Percentiles rank a stretch among this genome's conserved stretches.
Evolutionary conservation across 176 grass and related monocot genomes (phyloP).

Genomic region (Echinochloa phyllopogon): DNA sequence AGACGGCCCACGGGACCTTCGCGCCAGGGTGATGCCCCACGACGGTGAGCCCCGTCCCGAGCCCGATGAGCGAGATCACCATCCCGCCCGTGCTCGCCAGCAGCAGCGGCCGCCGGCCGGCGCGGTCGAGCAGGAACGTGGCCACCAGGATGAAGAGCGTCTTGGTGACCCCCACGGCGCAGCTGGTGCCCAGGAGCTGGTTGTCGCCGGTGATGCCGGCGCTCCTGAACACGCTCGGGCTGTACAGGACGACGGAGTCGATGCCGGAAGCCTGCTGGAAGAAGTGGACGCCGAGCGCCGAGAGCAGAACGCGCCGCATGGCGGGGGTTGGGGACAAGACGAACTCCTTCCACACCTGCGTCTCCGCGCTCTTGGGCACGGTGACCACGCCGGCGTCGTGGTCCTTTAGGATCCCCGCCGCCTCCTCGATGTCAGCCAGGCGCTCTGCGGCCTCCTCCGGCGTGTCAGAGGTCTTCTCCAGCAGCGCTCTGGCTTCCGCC

Average conservation of each 20-base stretch:
- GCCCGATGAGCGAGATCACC: slow-evolving; percentile 47
- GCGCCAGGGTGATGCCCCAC: slow-evolving; percentile 33
- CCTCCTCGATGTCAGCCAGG: slow-evolving; percentile 65
- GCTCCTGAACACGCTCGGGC: slow-evolving; percentile 61
- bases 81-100: slow-evolving; percentile 51
- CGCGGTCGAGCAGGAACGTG: slow-evolving; percentile 61
- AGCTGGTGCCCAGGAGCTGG: slow-evolving; percentile 55
- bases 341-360: slow-evolving; percentile 70
- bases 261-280: slow-evolving; percentile 65
- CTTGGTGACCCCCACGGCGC: slow-evolving; percentile 65
- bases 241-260: slow-evolving; percentile 73
- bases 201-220: slow-evolving; percentile 53
- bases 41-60: slow-evolving; percentile 53
- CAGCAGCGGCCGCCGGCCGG: slow-evolving; percentile 61
- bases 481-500: slow-evolving; percentile 58
- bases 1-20: slow-evolving; percentile 53
- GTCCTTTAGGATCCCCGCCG: slow-evolving; percentile 57
- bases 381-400: slow-evolving; percentile 63
- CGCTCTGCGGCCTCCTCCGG: slow-evolving; percentile 61
- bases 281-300: slow-evolving; percentile 56
- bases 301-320: slow-evolving; percentile 60
- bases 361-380: slow-evolving; percentile 40
- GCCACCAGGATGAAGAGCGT: slow-evolving; percentile 66
- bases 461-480: slow-evolving; percentile 60
- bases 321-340: slow-evolving; percentile 46